Percentiles rank a stretch among this genome's conserved stretches.
Evolutionary conservation across 768 basidiomycete genomes (phyloP).

Genomic region (Lactarius vividus): DNA sequence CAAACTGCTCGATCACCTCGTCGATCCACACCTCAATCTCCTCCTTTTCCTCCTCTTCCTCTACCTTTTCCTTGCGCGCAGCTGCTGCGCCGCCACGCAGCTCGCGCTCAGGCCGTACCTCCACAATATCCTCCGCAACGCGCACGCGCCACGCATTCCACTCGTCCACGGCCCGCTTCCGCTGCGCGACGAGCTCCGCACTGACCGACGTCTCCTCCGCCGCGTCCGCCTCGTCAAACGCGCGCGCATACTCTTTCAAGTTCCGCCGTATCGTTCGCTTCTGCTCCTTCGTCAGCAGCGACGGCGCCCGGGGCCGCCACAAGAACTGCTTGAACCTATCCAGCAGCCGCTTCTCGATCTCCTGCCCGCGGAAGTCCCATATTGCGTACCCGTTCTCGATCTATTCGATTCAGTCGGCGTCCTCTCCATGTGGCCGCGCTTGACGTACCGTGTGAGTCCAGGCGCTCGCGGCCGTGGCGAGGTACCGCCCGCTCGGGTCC

Average conservation of each 20-base stretch:
- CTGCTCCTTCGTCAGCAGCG: conserved; percentile 82
- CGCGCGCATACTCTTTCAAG: conserved; percentile 84
- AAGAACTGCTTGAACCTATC: conserved; percentile 99
- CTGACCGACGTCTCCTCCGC: conserved; percentile 93
- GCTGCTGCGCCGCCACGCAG: conserved; percentile 33
- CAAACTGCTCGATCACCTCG: conserved; percentile 88
- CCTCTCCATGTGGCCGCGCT: too few relatives aligned
- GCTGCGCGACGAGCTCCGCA: conserved; percentile 86
- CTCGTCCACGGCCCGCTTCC: conserved; percentile 92
- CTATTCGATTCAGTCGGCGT: too few relatives aligned
- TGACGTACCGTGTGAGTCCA: too few relatives aligned
- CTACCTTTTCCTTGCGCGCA: conserved; percentile 60
- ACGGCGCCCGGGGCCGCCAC: conserved; percentile 94
- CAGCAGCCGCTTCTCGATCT: conserved; percentile 81
- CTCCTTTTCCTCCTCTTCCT: conserved; percentile 65
- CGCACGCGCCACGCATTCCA: conserved; percentile 96
- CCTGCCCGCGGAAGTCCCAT: conserved; percentile 98
- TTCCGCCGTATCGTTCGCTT: conserved; percentile 85
- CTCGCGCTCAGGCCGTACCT: conserved; percentile 44
- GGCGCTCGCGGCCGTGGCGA: conserved; percentile 89
- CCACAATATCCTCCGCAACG: conserved; percentile 63
- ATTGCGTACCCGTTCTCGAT: conserved; percentile 95
- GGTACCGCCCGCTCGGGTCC: conserved; percentile 94
- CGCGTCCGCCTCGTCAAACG: conserved; percentile 96
- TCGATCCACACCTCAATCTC: conserved; percentile 94